Conservation (phyloP, 108 stramenopile species). For the Stephanodiscus triporus region DNA sequence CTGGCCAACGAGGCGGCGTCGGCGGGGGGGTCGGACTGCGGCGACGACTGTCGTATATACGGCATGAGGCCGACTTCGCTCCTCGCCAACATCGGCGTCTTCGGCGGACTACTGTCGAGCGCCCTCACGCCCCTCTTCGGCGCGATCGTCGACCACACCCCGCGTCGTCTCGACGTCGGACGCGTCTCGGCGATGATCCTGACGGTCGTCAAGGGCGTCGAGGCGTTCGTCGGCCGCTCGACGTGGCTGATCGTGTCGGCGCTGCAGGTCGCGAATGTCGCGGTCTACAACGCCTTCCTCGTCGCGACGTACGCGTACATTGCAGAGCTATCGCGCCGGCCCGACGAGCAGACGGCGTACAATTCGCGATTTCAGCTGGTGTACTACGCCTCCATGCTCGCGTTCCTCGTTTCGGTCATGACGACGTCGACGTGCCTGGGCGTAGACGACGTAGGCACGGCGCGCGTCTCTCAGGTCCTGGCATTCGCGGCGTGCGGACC, state of each 20-base stretch:
- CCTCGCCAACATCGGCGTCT: slow-evolving; percentile 24
- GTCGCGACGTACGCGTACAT: slow-evolving; percentile 37
- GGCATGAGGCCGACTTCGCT: slow-evolving; percentile 44
- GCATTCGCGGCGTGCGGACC: slow-evolving; percentile 13
- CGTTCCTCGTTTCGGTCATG: slow-evolving; percentile 35
- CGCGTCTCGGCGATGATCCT: slow-evolving; percentile 19
- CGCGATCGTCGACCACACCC: slow-evolving; percentile 37
- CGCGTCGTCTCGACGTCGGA: slow-evolving; percentile 24
- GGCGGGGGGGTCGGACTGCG: neutral
- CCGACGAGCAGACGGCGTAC: slow-evolving; percentile 25
- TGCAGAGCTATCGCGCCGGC: slow-evolving; percentile 28
- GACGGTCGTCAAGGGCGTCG: slow-evolving; percentile 27
- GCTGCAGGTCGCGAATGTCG: slow-evolving; percentile 31
- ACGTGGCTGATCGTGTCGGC: slow-evolving; percentile 33
- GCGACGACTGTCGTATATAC: neutral
- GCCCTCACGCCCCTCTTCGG: slow-evolving; percentile 29
- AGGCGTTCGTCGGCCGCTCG: slow-evolving; percentile 10
- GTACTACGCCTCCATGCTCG: slow-evolving; percentile 36
- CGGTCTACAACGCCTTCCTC: slow-evolving; percentile 26
- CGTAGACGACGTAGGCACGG: slow-evolving; percentile 21
- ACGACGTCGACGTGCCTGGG: slow-evolving; percentile 6
- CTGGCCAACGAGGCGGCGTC: slow-evolving; percentile 51
- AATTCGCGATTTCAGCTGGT: slow-evolving; percentile 33
- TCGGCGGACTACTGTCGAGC: slow-evolving; percentile 23
- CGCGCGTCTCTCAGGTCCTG: slow-evolving; percentile 34